Percentiles rank a stretch among this genome's conserved stretches.
phyloP scores from a whole-genome alignment of 306 rosid genomes.

The Cucumis hystrix region DNA sequence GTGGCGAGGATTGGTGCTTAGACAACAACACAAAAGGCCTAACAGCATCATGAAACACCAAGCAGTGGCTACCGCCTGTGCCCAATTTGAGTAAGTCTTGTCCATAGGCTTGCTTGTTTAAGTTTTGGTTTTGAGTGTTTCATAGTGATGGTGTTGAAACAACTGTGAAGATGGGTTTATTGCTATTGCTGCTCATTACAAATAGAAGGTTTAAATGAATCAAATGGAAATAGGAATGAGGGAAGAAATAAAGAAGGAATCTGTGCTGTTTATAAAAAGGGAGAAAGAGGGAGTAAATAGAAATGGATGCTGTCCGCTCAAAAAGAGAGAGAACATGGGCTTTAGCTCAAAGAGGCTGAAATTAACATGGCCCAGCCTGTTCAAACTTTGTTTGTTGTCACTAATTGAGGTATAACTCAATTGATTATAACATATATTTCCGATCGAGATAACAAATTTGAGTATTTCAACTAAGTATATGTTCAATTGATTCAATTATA shows the following conservation, averaged over 20 bases:
- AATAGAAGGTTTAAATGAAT: not conserved
- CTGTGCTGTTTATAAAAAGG: not conserved
- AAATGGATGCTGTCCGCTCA: constrained; percentile 7
- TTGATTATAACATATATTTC: too few relatives aligned
- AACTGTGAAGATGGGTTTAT: not conserved
- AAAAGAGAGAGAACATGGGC: constrained; percentile 14
- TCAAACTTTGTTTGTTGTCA: too few relatives aligned
- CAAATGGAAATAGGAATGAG: not conserved
- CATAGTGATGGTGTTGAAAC: constrained; percentile 5
- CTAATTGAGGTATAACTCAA: too few relatives aligned
- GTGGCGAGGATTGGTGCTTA: constrained; percentile 49
- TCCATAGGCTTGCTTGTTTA: constrained; percentile 11
- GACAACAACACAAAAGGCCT: constrained; percentile 65
- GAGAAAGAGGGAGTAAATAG: not conserved
- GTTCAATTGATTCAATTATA: too few relatives aligned
- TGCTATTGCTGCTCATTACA: not conserved
- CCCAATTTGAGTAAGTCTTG: constrained; percentile 34
- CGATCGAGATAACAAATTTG: too few relatives aligned
- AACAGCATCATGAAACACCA: constrained; percentile 56
- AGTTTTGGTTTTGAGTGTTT: not conserved
- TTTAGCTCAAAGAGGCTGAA: constrained; percentile 20
- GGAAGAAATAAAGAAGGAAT: not conserved
- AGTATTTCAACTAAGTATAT: too few relatives aligned
- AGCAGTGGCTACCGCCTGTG: constrained; percentile 44
- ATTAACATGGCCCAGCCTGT: constrained; percentile 32